Percentiles rank a stretch among this genome's conserved stretches.
phyloP scores from a whole-genome alignment of 148 eudicot genomes.

The Mesembryanthemum crystallinum region DNA sequence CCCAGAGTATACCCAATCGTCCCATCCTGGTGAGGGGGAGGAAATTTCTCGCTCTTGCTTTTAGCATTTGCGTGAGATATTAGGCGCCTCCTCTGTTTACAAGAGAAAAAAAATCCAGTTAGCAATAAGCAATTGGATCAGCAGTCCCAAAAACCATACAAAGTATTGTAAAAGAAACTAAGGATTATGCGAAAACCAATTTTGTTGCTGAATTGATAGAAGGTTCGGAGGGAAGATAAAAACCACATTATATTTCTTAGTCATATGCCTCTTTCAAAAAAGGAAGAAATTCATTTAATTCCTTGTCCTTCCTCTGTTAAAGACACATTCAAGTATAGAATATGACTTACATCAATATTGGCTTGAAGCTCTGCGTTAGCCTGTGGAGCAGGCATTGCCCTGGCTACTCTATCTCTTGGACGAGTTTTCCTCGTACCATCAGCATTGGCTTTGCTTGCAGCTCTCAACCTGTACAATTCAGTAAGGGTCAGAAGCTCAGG shows the following conservation, averaged over 20 bases:
- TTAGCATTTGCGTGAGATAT: constrained; percentile 71
- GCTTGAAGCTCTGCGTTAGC: constrained; percentile 83
- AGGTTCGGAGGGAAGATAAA: not conserved
- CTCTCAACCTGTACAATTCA: constrained; percentile 41
- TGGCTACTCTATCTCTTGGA: constrained; percentile 46
- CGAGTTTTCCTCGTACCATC: constrained; percentile 56
- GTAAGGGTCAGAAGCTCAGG: not conserved
- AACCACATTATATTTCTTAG: not conserved
- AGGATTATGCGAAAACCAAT: not conserved
- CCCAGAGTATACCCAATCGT: constrained; percentile 62
- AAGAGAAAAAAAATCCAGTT: not conserved
- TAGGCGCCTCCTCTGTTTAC: constrained; percentile 60
- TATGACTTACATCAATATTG: constrained; percentile 68
- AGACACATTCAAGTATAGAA: not conserved
- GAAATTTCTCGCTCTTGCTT: constrained; percentile 87
- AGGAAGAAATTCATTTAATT: not conserved
- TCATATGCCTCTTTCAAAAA: not conserved
- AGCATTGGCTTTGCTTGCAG: constrained; percentile 54
- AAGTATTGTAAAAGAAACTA: not conserved
- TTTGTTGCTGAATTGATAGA: not conserved
- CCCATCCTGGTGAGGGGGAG: constrained; percentile 86
- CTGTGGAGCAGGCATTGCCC: constrained; percentile 76
- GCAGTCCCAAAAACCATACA: not conserved
- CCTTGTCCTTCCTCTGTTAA: not conserved
- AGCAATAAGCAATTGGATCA: not conserved